Evolutionary conservation across 1,284 basidiomycete genomes (phyloP).

Genomic region (Thecaphora thlaspeos): DNA sequence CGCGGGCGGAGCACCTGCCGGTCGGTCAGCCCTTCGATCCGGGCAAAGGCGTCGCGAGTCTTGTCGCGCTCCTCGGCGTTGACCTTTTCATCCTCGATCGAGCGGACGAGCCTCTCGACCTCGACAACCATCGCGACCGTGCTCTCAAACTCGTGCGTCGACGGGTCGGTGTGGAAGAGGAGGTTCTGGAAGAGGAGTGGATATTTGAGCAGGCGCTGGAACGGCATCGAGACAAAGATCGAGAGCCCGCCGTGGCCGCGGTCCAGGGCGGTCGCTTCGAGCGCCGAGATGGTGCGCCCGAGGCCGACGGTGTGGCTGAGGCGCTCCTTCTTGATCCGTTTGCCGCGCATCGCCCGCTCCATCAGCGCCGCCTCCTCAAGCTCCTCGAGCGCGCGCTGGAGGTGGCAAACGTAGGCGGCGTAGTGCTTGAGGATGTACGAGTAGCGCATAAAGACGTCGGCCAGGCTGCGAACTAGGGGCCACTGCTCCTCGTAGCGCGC

Average conservation of each 20-base stretch:
- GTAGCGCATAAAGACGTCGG: conserved; percentile 44
- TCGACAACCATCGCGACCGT: conserved; percentile 94
- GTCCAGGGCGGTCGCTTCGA: conserved; percentile 77
- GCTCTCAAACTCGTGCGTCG: conserved; percentile 93
- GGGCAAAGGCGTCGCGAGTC: conserved; percentile 87
- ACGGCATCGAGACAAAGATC: conserved; percentile 92
- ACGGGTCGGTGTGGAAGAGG: conserved; percentile 76
- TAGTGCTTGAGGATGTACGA: conserved; percentile 46
- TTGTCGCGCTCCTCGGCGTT: conserved; percentile 91
- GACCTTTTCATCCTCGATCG: conserved; percentile 96
- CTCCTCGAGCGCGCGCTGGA: conserved; percentile 46
- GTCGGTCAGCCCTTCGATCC: conserved; percentile 78
- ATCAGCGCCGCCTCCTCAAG: conserved; percentile 49
- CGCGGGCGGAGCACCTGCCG: conserved; percentile 75
- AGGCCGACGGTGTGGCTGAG: conserved; percentile 47
- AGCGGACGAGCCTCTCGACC: conserved; percentile 89
- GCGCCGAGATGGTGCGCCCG: conserved; percentile 50
- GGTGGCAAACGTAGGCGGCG: conserved; percentile 40
- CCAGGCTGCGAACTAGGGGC: conserved; percentile 47
- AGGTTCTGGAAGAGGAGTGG: conserved; percentile 95
- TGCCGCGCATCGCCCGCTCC: conserved; percentile 48
- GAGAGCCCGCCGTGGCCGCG: conserved; percentile 88
- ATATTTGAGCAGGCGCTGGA: conserved; percentile 93
- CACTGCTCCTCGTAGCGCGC: conserved; percentile 49
- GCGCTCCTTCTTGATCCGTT: conserved; percentile 41